Percentiles rank a stretch among this genome's conserved stretches.
phyloP scores from a whole-genome alignment of 2,329 filamentous ascomycete genomes.

The Fusarium neocosmosporiellum region DNA sequence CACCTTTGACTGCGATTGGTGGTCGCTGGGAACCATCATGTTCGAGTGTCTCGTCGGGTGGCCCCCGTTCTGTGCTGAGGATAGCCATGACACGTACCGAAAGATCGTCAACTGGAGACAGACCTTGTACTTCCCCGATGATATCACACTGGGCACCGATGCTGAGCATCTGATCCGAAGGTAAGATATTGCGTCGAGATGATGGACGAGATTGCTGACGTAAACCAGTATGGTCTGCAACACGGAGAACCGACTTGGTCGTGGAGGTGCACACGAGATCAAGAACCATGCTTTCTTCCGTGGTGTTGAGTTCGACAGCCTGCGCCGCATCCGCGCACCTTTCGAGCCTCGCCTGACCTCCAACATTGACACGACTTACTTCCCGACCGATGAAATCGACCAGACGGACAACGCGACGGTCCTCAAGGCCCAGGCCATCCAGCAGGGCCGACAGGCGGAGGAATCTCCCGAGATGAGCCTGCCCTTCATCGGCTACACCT shows the following conservation, averaged over 20 bases:
- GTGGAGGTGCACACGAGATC: conserved; percentile 88
- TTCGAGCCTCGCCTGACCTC: conserved; percentile 95
- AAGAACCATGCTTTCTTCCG: conserved; percentile 97
- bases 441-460: conserved; percentile 72
- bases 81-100: conserved; percentile 96
- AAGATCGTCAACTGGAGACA: conserved; percentile 99
- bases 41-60: conserved; percentile 98
- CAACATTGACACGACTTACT: conserved; percentile 97
- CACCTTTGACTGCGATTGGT: conserved; percentile 98
- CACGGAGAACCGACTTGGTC: conserved; percentile 89
- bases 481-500: conserved; percentile 76
- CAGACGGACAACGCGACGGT: conserved; percentile 93
- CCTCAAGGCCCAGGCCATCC: conserved; percentile 84
- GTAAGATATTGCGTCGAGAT: conserved; percentile 60
- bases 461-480: conserved; percentile 94
- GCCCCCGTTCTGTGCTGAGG: conserved; percentile 98
- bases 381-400: conserved; percentile 98
- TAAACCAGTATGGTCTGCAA: conserved; percentile 85
- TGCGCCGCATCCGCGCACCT: conserved; percentile 92
- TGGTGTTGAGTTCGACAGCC: conserved; percentile 92
- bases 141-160: conserved; percentile 87
- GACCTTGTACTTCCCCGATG: conserved; percentile 95
- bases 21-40: conserved; percentile 99
- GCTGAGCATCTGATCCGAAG: conserved; percentile 93
- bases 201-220: conserved; percentile 20